These are phyloP conservation scores for Dryas integrifolia DNA, from an alignment of 331 rosid species.

Conservation along the genomic window DNA sequence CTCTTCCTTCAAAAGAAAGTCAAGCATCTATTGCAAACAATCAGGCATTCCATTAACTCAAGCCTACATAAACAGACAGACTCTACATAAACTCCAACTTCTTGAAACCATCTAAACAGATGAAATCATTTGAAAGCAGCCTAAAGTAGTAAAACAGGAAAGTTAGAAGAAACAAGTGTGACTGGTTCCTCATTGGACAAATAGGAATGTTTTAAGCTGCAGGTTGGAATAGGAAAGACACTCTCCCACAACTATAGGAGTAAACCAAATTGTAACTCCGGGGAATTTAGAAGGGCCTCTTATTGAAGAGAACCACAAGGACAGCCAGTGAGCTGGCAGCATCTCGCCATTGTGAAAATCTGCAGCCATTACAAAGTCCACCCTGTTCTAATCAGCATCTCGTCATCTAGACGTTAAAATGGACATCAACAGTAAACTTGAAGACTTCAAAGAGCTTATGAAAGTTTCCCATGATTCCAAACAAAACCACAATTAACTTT, in stretches of 20 bases:
- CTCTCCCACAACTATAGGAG: background rate
- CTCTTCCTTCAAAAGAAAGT: constrained; percentile 41
- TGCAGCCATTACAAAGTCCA: background rate
- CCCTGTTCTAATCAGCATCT: background rate
- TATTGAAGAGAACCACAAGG: background rate
- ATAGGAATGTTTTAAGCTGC: background rate
- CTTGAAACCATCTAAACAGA: constrained; percentile 23
- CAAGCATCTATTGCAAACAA: constrained; percentile 32
- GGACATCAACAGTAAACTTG: background rate
- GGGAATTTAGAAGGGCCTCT: background rate
- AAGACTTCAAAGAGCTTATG: background rate
- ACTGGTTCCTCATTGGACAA: background rate
- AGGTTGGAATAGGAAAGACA: background rate
- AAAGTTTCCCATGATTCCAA: background rate
- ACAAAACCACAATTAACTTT: background rate
- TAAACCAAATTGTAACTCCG: background rate
- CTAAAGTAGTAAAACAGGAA: background rate
- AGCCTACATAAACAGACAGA: constrained; percentile 21
- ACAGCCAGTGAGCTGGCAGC: background rate
- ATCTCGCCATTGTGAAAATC: background rate
- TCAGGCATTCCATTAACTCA: constrained; percentile 31
- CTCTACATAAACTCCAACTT: constrained; percentile 26
- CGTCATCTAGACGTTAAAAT: background rate
- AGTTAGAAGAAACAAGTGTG: background rate
- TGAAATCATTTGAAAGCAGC: constrained; percentile 5